A percentile compares a stretch with the other conserved stretches of the same genome.
These are phyloP conservation scores for Barbatosphaeria neglecta DNA, from an alignment of 495 filamentous ascomycete genomes.

Conservation along the genomic window DNA sequence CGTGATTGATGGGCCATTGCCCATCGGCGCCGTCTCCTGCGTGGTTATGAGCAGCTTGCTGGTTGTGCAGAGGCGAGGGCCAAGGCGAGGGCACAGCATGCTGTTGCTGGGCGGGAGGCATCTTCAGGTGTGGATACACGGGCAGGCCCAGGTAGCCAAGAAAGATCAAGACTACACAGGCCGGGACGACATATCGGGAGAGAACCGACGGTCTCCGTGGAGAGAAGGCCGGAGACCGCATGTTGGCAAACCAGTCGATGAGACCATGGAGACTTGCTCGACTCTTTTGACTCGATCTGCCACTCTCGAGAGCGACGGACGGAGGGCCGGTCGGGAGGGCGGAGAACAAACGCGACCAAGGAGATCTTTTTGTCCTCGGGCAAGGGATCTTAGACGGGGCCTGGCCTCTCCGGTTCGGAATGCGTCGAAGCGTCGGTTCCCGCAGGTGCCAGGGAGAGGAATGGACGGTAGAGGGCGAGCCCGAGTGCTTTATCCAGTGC, in stretches of 20 bases:
- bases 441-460: too few species aligned
- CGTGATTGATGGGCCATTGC: not conserved
- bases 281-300: too few species aligned
- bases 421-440: too few species aligned
- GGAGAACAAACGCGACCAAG: too few species aligned
- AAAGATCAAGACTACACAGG: conserved; percentile 15
- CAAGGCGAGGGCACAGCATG: not conserved
- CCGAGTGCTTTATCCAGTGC: too few species aligned
- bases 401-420: too few species aligned
- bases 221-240: conserved; percentile 26
- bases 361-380: too few species aligned
- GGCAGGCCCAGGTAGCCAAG: conserved; percentile 15
- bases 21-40: too few species aligned
- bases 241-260: conserved; percentile 13
- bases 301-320: not conserved
- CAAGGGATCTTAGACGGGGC: too few species aligned
- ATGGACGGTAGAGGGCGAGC: too few species aligned
- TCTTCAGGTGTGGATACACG: not conserved
- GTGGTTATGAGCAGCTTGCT: not conserved
- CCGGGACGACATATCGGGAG: conserved; percentile 22
- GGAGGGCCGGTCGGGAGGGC: too few species aligned
- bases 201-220: conserved; percentile 24
- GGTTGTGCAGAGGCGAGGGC: not conserved
- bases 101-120: not conserved
- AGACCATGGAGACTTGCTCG: not conserved